Conservation (phyloP, 176 grass and related monocot species). For the Eleusine coracana region DNA sequence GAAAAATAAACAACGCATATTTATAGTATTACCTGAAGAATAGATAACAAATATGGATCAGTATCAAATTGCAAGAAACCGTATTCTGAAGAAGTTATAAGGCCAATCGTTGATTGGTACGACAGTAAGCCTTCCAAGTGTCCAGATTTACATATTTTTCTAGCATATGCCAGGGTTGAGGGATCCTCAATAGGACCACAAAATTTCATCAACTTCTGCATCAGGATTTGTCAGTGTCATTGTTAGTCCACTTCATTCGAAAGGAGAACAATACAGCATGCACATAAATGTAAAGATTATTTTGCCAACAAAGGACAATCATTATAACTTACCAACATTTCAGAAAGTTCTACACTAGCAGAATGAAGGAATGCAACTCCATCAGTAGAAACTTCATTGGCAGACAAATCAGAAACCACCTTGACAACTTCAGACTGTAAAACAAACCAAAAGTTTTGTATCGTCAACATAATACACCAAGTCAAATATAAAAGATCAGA, state of each 20-base stretch:
- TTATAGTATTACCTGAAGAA: conserved; percentile 86
- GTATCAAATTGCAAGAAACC: conserved; percentile 75
- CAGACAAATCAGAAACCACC: conserved; percentile 52
- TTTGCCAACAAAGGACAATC: conserved; percentile 16
- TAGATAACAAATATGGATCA: conserved; percentile 77
- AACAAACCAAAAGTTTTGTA: conserved; percentile 44
- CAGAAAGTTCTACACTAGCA: conserved; percentile 72
- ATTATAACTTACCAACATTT: conserved; percentile 68
- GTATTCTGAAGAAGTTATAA: conserved; percentile 75
- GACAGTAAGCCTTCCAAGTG: conserved; percentile 77
- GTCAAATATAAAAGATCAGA: conserved; percentile 20
- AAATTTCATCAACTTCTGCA: conserved; percentile 83
- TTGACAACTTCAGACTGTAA: conserved; percentile 83
- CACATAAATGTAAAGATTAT: conserved; percentile 31
- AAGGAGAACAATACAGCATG: conserved; percentile 25
- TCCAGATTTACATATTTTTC: conserved; percentile 61
- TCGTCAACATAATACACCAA: conserved; percentile 30
- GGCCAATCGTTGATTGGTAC: conserved; percentile 68
- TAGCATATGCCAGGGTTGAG: conserved; percentile 58
- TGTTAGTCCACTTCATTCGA: conserved; percentile 21
- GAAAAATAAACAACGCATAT: conserved; percentile 31
- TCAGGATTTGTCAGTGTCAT: conserved; percentile 46
- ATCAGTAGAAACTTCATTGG: conserved; percentile 55
- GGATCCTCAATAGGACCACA: conserved; percentile 86
- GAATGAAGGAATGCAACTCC: conserved; percentile 57